Evolutionary conservation across 192 early-diverging fungal species (phyloP).

Genomic region (Podila verticillata): DNA sequence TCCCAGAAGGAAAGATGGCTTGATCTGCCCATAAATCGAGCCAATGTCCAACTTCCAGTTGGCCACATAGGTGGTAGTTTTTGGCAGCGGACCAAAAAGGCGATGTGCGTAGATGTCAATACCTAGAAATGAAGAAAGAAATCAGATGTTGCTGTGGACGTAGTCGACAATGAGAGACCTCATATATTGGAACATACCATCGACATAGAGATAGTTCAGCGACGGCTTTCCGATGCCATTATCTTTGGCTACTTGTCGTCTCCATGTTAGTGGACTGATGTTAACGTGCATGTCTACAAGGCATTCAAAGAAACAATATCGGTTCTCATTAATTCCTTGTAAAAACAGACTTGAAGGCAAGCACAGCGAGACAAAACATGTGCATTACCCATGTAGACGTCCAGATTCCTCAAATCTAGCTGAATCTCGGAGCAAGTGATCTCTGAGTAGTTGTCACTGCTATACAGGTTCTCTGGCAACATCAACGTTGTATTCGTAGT

Average conservation of each 20-base stretch:
- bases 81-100: constrained; percentile 75
- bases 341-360: no score
- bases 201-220: constrained; percentile 62
- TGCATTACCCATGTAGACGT: constrained; percentile 68
- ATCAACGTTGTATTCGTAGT: constrained; percentile 59
- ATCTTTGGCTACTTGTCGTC: constrained; percentile 27
- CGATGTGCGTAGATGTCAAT: constrained; percentile 69
- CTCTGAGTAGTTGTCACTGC: constrained; percentile 57
- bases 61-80: constrained; percentile 69
- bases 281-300: constrained; percentile 67
- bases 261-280: constrained; percentile 67
- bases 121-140: constrained; percentile 29
- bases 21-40: constrained; percentile 71
- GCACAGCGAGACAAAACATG: background rate
- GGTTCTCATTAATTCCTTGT: no score
- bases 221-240: constrained; percentile 24
- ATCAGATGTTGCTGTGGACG: background rate
- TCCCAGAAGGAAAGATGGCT: constrained; percentile 66
- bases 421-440: constrained; percentile 71
- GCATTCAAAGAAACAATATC: no score
- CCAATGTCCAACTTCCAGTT: constrained; percentile 75
- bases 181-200: constrained; percentile 46
- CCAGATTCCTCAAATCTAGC: constrained; percentile 69
- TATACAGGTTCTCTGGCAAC: constrained; percentile 71
- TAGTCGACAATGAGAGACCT: background rate